These are phyloP conservation scores for Ophiocordyceps robertsii DNA, from an alignment of 2,329 filamentous ascomycete species.

Conservation along the genomic window DNA sequence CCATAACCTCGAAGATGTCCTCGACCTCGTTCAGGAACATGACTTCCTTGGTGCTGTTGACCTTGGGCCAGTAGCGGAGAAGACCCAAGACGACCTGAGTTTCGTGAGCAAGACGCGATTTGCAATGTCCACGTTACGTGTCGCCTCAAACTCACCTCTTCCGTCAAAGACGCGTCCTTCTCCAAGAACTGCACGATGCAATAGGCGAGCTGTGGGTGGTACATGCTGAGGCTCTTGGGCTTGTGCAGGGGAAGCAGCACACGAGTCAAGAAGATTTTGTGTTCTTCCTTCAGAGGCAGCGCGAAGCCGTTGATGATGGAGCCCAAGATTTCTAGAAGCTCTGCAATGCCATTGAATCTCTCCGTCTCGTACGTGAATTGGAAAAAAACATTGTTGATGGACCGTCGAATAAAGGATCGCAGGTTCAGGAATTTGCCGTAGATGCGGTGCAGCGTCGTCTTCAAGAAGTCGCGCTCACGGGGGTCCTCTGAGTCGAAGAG, in stretches of 20 bases:
- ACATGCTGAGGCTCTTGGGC: conserved; percentile 99
- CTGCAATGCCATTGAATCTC: conserved; percentile 94
- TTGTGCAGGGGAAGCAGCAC: conserved; percentile 93
- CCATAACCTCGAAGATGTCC: conserved; percentile 99
- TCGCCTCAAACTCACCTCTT: conserved; percentile 55
- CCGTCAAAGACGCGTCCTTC: conserved; percentile 91
- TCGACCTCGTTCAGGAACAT: conserved; percentile 99
- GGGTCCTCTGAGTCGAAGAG: conserved; percentile 98
- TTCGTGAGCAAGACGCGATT: background rate
- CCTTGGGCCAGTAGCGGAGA: conserved; percentile 95
- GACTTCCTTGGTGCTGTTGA: conserved; percentile 98
- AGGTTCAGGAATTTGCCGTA: conserved; percentile 98
- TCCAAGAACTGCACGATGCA: conserved; percentile 98
- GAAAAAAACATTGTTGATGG: conserved; percentile 99
- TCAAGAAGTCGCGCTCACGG: conserved; percentile 89
- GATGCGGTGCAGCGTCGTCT: conserved; percentile 94
- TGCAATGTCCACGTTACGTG: background rate
- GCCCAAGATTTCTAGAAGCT: conserved; percentile 88
- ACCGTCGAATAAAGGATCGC: conserved; percentile 90
- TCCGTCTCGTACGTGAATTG: conserved; percentile 99
- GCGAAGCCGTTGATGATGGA: conserved; percentile 99
- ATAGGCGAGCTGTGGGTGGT: conserved; percentile 94
- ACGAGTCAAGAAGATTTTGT: conserved; percentile 92
- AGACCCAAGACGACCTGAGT: conserved; percentile 77
- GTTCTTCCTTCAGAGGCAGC: conserved; percentile 90